phyloP scores from a whole-genome alignment of 371 early-diverging fungal species.

The Rhizopus sp. region DNA sequence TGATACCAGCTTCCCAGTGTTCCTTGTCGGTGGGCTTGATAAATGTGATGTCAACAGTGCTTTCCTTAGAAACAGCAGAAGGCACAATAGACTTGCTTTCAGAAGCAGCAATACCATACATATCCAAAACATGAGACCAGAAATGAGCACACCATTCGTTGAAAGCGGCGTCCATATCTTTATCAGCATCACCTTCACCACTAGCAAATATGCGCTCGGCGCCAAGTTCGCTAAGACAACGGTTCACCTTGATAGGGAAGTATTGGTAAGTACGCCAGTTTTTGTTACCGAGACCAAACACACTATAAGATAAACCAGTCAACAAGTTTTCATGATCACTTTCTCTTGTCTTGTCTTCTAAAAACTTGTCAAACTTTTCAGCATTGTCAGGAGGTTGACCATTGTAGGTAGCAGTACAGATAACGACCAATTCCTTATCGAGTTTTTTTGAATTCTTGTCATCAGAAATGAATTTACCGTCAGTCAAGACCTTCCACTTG shows the following conservation, averaged over 20 bases:
- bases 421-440: conserved; percentile 43
- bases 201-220: conserved; percentile 43
- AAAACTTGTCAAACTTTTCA: conserved; percentile 52
- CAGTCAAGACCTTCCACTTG: conserved; percentile 45
- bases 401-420: conserved; percentile 58
- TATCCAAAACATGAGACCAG: conserved; percentile 36
- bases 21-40: conserved; percentile 31
- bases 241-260: conserved; percentile 52
- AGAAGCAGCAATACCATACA: conserved; percentile 37
- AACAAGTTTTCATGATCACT: conserved; percentile 23
- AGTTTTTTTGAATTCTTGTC: conserved; percentile 10
- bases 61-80: conserved; percentile 17
- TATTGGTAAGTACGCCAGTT: conserved; percentile 63
- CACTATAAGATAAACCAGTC: conserved; percentile 44
- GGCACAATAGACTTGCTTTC: conserved; percentile 39
- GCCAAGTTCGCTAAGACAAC: conserved; percentile 44
- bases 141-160: conserved; percentile 52
- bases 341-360: conserved; percentile 33
- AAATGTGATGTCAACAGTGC: conserved; percentile 25
- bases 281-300: conserved; percentile 62
- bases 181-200: conserved; percentile 58
- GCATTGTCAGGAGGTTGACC: conserved; percentile 64
- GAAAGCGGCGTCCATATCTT: conserved; percentile 53
- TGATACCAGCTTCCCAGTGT: conserved; percentile 29
- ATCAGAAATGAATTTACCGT: conserved; percentile 31